Base-by-base conservation (phyloP, 345 rosid species). In the Abelmoschus esculentus region DNA sequence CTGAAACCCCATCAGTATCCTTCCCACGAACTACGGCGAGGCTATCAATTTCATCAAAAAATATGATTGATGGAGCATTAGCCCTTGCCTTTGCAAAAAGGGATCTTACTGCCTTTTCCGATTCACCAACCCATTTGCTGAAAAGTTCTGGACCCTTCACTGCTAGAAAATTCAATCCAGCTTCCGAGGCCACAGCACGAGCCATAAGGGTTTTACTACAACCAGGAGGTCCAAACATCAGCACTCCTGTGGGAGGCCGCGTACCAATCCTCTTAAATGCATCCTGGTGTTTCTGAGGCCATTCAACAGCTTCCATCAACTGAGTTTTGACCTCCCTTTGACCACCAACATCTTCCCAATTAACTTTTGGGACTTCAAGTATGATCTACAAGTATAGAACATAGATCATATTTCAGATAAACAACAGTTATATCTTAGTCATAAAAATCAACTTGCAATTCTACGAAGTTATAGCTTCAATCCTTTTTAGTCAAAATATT, bases 141-240 rank as follows among this genome's bases (percentile, higher is more conserved):
- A 86, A 93, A 70, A 93, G 90, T 70, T 90, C 97, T 53, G 97
- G 98, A 76, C 98, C 98, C 79, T 93, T 91, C 42, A 93, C 98
- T 2, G 96, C 92, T 53, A 93, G 90, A 81, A 91, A 93, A 82
- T 91, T 93, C 55, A 91, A 66, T 70, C 89, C 73, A 22, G 98
- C 93, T 80, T 89, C 95, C 70, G 91, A 89, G 75, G 98, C 97
- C 49, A 91, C 97, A 17, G 96, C 98, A 73, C 97, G 96, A 74
- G 98, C 98, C 96, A 93, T 83, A 59, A 93, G 91, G 72, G 96
- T 90, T 84, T 93, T 93, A 82, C 98, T 93, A 76, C 98, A 93
- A 74, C 98, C 98, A 50, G 98, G 96, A 76, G 97, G 98, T 66
- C 98, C 98, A 72, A 90, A 93, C 96, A 91, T 74, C 74, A 93